Evolutionary conservation across 2,329 filamentous ascomycete species (phyloP).

Genomic region (Phyllosticta citribraziliensis): DNA sequence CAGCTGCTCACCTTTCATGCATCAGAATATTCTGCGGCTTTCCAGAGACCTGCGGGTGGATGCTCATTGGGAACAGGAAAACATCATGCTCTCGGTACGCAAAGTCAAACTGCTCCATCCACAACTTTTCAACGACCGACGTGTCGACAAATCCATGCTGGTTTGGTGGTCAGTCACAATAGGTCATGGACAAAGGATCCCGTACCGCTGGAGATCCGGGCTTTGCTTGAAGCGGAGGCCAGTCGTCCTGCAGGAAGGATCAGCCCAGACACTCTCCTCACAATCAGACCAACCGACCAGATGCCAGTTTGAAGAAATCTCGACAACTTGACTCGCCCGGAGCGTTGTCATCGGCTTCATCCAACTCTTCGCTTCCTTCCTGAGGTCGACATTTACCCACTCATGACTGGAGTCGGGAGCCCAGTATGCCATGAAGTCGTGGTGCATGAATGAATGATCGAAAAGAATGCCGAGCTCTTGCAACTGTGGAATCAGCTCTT

Average conservation of each 20-base stretch:
- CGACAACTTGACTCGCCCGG: slow-evolving; percentile 28
- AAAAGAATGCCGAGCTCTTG: slow-evolving; percentile 35
- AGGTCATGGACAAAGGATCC: background rate
- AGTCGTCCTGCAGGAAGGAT: slow-evolving; percentile 28
- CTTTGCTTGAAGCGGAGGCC: slow-evolving; percentile 33
- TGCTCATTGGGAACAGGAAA: slow-evolving; percentile 39
- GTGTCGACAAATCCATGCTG: slow-evolving; percentile 36
- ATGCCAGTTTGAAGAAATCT: slow-evolving; percentile 39
- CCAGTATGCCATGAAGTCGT: slow-evolving; percentile 36
- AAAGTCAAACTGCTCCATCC: slow-evolving; percentile 39
- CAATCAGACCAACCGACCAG: background rate
- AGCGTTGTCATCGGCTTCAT: slow-evolving; percentile 30
- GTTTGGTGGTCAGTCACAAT: background rate
- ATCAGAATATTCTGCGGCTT: slow-evolving; percentile 38
- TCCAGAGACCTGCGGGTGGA: slow-evolving; percentile 40
- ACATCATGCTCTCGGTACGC: slow-evolving; percentile 36
- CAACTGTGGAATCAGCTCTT: slow-evolving; percentile 30
- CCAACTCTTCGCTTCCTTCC: slow-evolving; percentile 25
- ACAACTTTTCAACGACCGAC: slow-evolving; percentile 31
- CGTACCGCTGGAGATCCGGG: slow-evolving; percentile 10
- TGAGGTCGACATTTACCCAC: slow-evolving; percentile 21
- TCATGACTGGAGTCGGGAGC: slow-evolving; percentile 19
- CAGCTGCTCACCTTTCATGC: slow-evolving; percentile 28
- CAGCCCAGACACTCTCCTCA: background rate
- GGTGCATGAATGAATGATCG: slow-evolving; percentile 41